Base-by-base conservation (phyloP, 768 basidiomycete species). In the Hygrocybe coccinea region DNA sequence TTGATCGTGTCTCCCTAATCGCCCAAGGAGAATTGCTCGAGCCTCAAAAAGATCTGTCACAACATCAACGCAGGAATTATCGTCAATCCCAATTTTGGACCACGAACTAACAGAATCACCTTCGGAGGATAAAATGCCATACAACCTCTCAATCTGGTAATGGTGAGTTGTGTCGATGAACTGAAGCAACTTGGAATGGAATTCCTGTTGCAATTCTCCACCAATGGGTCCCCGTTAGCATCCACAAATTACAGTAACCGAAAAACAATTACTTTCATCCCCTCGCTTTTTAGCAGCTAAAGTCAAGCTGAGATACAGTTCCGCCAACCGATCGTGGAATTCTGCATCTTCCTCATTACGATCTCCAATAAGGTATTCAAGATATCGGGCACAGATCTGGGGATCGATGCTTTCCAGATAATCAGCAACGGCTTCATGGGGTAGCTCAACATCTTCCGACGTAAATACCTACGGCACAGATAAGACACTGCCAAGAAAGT, bases 381-480 rank as follows among this genome's bases (percentile, higher is more conserved):
- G 77, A 69, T 90, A 98, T 8, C 83, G 80, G 2, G 82, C 75
- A 61, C 88, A 91, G 15, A 91, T 69, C n/a, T 76, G 71, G 2
- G 77, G 82, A 59, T 87, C 81, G 34, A 94, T 76, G 25, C 73
- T 74, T 58, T 92, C 87, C 21, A 99, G 79, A 67, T 86, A 93
- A 56, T 85, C 79, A 10, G 86, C 84, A 3, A 97, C 91, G 0
- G 76, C 77, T 33, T 79, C 76, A 2, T 85, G 81, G 19, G 97
- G 94, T 15, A 98, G 79, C 56, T 95, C 93, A 6, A 89, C 89
- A 56, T 97, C 94, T 64, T 97, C 95, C 0, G 95, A 93, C 2
- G 87, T 92, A 65, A 98, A 99, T 39, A 99, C 91, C 93, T 97
- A 61, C 2, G 25, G 54, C 50, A 10, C 19, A 15, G 34, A 19